These are phyloP conservation scores for Fraxinus quadrangulata DNA, from an alignment of 257 asterid species.

Conservation along the genomic window DNA sequence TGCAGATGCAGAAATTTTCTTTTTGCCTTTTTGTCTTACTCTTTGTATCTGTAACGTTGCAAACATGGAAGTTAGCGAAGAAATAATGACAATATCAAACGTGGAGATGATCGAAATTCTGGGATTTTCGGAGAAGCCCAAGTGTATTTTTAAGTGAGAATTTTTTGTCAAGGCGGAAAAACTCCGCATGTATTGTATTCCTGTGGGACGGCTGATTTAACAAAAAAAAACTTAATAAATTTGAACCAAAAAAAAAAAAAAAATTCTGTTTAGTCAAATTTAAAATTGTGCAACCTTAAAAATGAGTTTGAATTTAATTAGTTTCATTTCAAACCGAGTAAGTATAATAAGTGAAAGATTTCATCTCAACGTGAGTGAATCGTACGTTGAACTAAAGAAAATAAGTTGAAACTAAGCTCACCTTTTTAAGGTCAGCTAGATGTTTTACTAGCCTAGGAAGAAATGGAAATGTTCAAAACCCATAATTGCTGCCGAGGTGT, in stretches of 20 bases:
- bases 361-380: too few species aligned
- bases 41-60: conserved; percentile 9
- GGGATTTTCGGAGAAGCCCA: conserved; percentile 34
- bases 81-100: conserved; percentile 8
- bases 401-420: too few species aligned
- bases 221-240: too few species aligned
- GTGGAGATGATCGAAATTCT: conserved; percentile 44
- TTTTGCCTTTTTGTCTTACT: not conserved
- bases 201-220: conserved; percentile 21
- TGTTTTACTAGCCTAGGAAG: not conserved
- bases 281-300: too few species aligned
- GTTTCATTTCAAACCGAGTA: too few species aligned
- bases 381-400: too few species aligned
- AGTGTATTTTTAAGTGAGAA: conserved; percentile 15
- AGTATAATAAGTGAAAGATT: too few species aligned
- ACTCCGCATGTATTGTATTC: conserved; percentile 6
- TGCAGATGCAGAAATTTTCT: not conserved
- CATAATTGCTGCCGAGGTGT: not conserved
- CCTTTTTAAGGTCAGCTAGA: too few species aligned
- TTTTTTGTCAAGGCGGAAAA: conserved; percentile 5
- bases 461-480: not conserved
- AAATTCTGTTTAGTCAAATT: too few species aligned
- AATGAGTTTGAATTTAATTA: too few species aligned
- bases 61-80: not conserved
- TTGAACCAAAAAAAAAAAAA: too few species aligned